Base-by-base conservation (phyloP, 305 asterid species). In the Plantago coronopus region DNA sequence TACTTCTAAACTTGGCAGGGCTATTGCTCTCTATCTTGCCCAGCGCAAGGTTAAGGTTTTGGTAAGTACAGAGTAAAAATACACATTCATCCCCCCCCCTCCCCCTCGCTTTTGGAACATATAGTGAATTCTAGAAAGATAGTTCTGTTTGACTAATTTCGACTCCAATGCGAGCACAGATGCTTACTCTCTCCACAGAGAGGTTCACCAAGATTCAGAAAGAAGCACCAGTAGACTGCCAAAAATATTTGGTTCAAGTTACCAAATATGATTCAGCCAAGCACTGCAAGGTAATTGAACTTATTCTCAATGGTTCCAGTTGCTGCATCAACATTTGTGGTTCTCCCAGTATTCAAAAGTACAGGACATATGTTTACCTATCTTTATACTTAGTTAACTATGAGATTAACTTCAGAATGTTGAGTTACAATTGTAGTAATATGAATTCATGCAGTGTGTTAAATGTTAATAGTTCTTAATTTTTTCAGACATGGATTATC, bases 1-100 rank as follows among this genome's bases (percentile, higher is more conserved):
- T 16, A 87, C 97, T 43, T 90, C 97, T 46, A 91, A 91, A 81
- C 89, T 91, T 9, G 97, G 95, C 18, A 69, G 97, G 70, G 97
- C 88, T 57, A 72, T 91, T 11, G 89, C 91, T 50, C 81, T 91
- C 56, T 83, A 87, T 67, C 93, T 91, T 65, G 76, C 79, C 49
- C 83, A 69, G 22, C 66, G 76, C 12, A 77, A 78, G 65, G 85
- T 86, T 66, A 78, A 76, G 71, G 88, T 87, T 68, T 62, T 87
- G 79, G 97, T 91, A 79, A 64, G 84, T 53, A 59, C 48, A 56
- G 34, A 38, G 45, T 19, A 14, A 4, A 46, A 29, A 21, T 17
- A 8, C 40, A 17, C 12, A 44, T 6, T 49, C 25, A 15, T 51
- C 17, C 37, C 22, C 13, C 13, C 16, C 31, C 1, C 3, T 25